Percentiles rank a stretch among this genome's conserved stretches.
Evolutionary conservation across 192 early-diverging fungal genomes (phyloP).

Genomic region (Coemansia sp.): DNA sequence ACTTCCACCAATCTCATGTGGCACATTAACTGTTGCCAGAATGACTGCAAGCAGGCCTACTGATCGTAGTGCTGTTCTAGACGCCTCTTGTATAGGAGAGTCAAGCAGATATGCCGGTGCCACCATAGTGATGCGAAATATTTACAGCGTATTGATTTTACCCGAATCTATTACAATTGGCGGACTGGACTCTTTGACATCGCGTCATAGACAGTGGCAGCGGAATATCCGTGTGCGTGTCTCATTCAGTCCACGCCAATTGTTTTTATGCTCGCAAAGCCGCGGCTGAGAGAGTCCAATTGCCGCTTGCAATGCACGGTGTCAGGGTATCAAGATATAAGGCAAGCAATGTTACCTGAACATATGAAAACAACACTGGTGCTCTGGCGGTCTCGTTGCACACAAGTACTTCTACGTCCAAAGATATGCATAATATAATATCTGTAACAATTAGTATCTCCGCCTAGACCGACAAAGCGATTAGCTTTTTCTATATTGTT

Average conservation of each 20-base stretch:
- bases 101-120: conserved; percentile 15
- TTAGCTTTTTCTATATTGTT: not conserved
- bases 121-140: conserved; percentile 19
- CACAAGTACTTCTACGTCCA: not conserved
- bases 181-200: not conserved
- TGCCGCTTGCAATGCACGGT: conserved; percentile 9
- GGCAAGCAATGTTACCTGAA: not conserved
- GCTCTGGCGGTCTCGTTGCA: conserved; percentile 5
- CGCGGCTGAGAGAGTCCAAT: not conserved
- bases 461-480: not conserved
- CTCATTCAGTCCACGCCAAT: not conserved
- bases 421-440: not conserved
- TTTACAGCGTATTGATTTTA: conserved; percentile 23
- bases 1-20: conserved; percentile 24
- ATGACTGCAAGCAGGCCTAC: conserved; percentile 24
- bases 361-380: conserved; percentile 3
- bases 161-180: not conserved
- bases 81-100: conserved; percentile 39
- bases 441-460: conserved; percentile 5
- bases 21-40: conserved; percentile 18
- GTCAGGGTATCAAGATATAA: conserved; percentile 17
- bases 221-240: conserved; percentile 35
- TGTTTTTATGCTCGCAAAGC: conserved; percentile 16
- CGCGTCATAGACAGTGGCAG: not conserved
- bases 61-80: conserved; percentile 23